Evolutionary conservation across 2,329 filamentous ascomycete species (phyloP), one percentile per base, ranked within the genome.

Genomic region (Ascochyta clinopodiicola): DNA sequence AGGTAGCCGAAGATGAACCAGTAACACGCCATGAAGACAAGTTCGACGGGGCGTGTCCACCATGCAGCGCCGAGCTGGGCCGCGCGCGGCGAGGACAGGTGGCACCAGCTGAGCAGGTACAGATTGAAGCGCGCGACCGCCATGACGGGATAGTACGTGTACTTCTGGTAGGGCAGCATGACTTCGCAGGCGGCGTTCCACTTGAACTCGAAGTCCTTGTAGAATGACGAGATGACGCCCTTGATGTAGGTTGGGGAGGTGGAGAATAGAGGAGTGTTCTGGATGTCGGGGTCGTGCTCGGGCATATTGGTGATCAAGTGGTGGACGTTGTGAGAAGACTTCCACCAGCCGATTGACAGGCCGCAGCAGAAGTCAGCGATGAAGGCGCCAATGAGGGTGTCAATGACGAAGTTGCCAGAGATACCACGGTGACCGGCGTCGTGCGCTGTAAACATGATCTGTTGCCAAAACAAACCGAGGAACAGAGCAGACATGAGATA

Each of bases 1-100:
- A 84, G 81, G 72, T 96, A 96, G 56, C 91, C 92, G 71, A 90
- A 96, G 86, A 92, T 91, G 38, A 80, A 80, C 91, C 91, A 96
- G 79, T 96, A 96, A 75, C 92, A 88, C 8, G 86, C 68, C 71
- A 94, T 88, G 3, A 92, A 91, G 21, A 77, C 77, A 17, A 95
- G 78, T 73, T 96, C 92, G n/a, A 95, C 79, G 79, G 86, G 93
- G 44, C 90, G 84, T 65, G 93, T 90, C 90, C 91, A 96, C 82
- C 88, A 88, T 2, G 91, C 91, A 9, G 88, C 85, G 2, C 92
- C 92, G 59, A 89, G 88, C 56, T 82, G 86, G 0, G 90, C 89
- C 0, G 89, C 89, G 50, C 88, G 85, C 10, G 88, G 86, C 13
- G 84, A 79, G 52, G 93, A 76, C 1, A 96, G 83, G 72, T 89